phyloP scores from a whole-genome alignment of 2,329 filamentous ascomycete species.

The Fusarium fracticaudum region DNA sequence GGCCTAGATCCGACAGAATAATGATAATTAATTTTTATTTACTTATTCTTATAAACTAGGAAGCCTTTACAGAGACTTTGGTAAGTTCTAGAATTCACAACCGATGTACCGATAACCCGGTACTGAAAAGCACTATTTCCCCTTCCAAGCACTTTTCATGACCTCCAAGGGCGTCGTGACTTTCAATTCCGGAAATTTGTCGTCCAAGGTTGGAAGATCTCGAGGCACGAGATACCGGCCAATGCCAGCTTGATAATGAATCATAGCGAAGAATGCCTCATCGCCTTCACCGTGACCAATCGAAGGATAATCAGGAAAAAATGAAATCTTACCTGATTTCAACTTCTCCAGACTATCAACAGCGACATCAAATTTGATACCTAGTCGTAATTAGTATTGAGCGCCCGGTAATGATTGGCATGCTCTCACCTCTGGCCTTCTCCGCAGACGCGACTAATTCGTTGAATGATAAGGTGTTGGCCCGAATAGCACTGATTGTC shows the following conservation, averaged over 20 bases:
- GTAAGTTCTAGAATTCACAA: no score
- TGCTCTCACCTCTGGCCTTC: constrained; percentile 12
- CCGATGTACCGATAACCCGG: no score
- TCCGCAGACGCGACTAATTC: constrained; percentile 22
- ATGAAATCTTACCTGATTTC: constrained; percentile 38
- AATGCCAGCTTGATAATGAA: constrained; percentile 30
- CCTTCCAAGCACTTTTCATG: constrained; percentile 33
- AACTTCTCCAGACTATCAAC: constrained; percentile 36
- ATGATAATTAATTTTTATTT: background rate
- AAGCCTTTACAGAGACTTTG: fast-evolving
- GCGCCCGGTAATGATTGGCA: fast-evolving
- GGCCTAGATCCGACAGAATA: background rate
- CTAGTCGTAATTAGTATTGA: background rate
- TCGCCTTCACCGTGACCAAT: constrained; percentile 28
- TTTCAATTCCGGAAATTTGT: constrained; percentile 22
- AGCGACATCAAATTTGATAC: constrained; percentile 18
- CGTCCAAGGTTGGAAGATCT: constrained; percentile 2
- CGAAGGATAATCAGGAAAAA: constrained; percentile 27
- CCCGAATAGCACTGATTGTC: constrained; percentile 12
- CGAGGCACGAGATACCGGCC: constrained; percentile 16
- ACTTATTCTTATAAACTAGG: background rate
- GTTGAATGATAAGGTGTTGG: constrained; percentile 18
- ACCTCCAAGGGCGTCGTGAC: constrained; percentile 22
- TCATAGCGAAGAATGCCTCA: constrained; percentile 32
- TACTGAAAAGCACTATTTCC: background rate